These are phyloP conservation scores for Neonectria ditissima DNA, from an alignment of 2,329 filamentous ascomycete species.

Conservation along the genomic window DNA sequence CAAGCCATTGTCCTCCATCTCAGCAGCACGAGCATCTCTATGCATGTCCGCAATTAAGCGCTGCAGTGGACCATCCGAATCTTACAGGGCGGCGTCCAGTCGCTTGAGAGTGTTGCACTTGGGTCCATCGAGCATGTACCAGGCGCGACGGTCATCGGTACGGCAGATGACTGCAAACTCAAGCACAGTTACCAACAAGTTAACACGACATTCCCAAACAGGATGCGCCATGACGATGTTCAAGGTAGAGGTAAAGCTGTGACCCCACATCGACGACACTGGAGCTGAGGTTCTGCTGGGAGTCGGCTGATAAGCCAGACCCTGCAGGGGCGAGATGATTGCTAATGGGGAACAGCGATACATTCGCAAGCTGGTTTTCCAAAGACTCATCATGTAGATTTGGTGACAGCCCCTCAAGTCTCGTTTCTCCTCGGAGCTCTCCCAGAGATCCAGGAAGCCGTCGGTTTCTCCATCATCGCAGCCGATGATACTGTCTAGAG, in stretches of 20 bases:
- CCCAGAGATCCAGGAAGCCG: too few species aligned
- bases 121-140: background rate
- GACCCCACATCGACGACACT: background rate
- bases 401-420: too few species aligned
- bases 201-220: background rate
- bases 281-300: background rate
- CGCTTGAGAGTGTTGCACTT: background rate
- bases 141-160: background rate
- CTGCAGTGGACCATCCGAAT: background rate
- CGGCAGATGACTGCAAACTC: constrained; percentile 8
- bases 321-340: background rate
- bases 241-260: background rate
- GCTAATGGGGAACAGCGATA: background rate
- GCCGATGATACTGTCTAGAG: too few species aligned
- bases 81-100: background rate
- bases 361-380: background rate
- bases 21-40: too few species aligned
- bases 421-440: too few species aligned
- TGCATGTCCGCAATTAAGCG: background rate
- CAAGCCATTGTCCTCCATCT: too few species aligned
- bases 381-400: background rate
- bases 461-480: too few species aligned
- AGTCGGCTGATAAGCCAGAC: background rate
- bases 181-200: background rate
- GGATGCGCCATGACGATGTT: background rate